phyloP scores from a whole-genome alignment of 495 filamentous ascomycete genomes.

The Recurvomyces mirabilis region DNA sequence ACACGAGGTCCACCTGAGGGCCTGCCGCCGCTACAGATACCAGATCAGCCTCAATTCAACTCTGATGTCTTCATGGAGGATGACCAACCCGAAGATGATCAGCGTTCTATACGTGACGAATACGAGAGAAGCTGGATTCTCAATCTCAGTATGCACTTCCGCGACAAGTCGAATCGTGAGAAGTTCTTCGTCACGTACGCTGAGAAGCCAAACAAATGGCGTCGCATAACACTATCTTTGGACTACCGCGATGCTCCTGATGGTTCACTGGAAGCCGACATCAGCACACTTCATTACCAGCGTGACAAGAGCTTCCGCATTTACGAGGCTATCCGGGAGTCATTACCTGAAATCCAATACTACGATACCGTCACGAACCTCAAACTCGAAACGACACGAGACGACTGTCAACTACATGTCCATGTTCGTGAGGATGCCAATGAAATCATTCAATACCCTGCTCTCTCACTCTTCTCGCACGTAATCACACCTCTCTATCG shows the following conservation, averaged over 20 bases:
- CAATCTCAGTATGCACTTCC: conserved; percentile 97
- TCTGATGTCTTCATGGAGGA: conserved; percentile 42
- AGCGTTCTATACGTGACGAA: conserved; percentile 53
- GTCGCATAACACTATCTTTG: conserved; percentile 82
- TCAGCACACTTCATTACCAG: conserved; percentile 69
- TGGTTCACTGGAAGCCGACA: conserved; percentile 75
- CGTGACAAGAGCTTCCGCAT: conserved; percentile 90
- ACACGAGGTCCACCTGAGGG: neutral
- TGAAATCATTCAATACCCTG: conserved; percentile 85
- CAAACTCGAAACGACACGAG: conserved; percentile 65
- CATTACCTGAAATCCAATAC: conserved; percentile 82
- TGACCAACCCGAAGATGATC: conserved; percentile 19
- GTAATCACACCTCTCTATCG: conserved; percentile 54
- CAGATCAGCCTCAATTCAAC: conserved; percentile 12
- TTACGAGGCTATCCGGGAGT: conserved; percentile 91
- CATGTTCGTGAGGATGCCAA: conserved; percentile 98
- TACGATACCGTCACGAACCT: conserved; percentile 94
- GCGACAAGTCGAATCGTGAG: conserved; percentile 85
- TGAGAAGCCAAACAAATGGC: conserved; percentile 65
- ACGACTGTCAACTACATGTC: conserved; percentile 80
- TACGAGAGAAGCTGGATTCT: conserved; percentile 87
- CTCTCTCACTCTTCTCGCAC: conserved; percentile 62
- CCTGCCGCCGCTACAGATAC: conserved; percentile 10
- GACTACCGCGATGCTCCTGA: conserved; percentile 76
- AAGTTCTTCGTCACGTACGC: conserved; percentile 98